Conservation (phyloP, 805 yeast species). For the Dipodascus albidus region DNA sequence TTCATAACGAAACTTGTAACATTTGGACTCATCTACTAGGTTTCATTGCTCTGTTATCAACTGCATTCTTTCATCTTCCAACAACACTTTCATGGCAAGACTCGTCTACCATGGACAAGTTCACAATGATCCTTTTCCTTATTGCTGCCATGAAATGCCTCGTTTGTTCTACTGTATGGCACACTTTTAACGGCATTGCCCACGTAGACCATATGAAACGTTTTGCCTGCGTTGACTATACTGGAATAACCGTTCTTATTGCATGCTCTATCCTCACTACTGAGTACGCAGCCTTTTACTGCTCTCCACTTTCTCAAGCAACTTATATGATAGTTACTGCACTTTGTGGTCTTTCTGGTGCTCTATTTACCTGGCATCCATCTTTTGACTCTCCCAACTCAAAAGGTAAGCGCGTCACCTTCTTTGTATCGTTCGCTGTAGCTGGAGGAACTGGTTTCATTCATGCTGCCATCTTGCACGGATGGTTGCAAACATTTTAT, state of each 20-base stretch:
- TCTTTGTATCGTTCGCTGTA: slow-evolving; percentile 67
- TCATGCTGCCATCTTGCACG: slow-evolving; percentile 43
- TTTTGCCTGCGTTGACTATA: slow-evolving; percentile 89
- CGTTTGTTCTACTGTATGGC: slow-evolving; percentile 77
- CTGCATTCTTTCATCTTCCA: slow-evolving; percentile 57
- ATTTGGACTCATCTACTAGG: slow-evolving; percentile 90
- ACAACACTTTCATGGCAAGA: slow-evolving; percentile 30
- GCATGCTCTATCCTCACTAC: slow-evolving; percentile 82
- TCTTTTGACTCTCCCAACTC: slow-evolving; percentile 80
- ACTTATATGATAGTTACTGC: slow-evolving; percentile 50
- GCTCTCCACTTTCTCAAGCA: slow-evolving; percentile 38
- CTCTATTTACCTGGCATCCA: slow-evolving; percentile 84
- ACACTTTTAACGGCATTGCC: slow-evolving; percentile 76
- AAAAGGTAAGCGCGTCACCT: slow-evolving; percentile 64
- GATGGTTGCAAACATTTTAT: slow-evolving; percentile 37
- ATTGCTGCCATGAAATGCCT: slow-evolving; percentile 68
- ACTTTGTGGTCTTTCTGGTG: slow-evolving; percentile 59
- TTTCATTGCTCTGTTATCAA: slow-evolving; percentile 41
- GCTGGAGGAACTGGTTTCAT: slow-evolving; percentile 61
- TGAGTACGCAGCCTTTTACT: slow-evolving; percentile 66
- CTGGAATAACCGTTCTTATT: slow-evolving; percentile 84
- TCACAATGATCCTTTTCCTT: slow-evolving; percentile 53
- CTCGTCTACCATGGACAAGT: slow-evolving; percentile 29
- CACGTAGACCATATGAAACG: slow-evolving; percentile 47
- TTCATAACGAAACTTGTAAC: slow-evolving; percentile 84